phyloP scores from a whole-genome alignment of 306 rosid species.

The Acacia acuminata region DNA sequence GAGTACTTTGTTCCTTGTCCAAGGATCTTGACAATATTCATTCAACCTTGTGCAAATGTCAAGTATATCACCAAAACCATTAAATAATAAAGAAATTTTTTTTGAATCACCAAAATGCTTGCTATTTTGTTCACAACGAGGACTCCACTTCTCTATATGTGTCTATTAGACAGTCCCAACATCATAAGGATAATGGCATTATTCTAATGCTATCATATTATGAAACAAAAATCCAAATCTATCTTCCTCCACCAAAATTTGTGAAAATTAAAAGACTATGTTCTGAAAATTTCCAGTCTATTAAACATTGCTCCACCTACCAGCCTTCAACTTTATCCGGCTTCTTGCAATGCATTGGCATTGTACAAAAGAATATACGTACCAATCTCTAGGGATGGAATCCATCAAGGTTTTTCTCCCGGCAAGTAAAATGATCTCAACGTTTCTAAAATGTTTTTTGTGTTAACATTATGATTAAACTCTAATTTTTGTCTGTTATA shows the following conservation, averaged over 20 bases:
- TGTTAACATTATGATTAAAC: background rate
- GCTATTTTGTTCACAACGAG: background rate
- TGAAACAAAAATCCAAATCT: background rate
- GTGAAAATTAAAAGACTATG: background rate
- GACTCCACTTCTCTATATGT: background rate
- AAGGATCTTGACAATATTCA: too few relatives aligned
- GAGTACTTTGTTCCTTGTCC: conserved; percentile 49
- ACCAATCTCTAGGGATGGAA: background rate
- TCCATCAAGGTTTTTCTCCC: too few relatives aligned
- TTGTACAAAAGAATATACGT: background rate
- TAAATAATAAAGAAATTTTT: background rate
- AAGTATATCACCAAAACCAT: background rate
- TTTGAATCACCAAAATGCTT: background rate
- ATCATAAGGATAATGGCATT: background rate
- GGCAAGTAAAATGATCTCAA: background rate
- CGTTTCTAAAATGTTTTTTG: background rate
- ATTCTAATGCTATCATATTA: background rate
- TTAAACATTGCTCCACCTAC: background rate
- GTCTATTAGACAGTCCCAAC: background rate
- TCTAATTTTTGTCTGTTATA: background rate
- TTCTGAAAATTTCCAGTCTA: background rate
- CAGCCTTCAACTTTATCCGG: background rate
- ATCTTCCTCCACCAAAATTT: background rate
- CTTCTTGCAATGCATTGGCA: background rate
- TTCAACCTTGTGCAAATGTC: too few relatives aligned